Base-by-base conservation (phyloP, 2,329 filamentous ascomycete genomes). In the Pseudopithomyces chartarum region DNA sequence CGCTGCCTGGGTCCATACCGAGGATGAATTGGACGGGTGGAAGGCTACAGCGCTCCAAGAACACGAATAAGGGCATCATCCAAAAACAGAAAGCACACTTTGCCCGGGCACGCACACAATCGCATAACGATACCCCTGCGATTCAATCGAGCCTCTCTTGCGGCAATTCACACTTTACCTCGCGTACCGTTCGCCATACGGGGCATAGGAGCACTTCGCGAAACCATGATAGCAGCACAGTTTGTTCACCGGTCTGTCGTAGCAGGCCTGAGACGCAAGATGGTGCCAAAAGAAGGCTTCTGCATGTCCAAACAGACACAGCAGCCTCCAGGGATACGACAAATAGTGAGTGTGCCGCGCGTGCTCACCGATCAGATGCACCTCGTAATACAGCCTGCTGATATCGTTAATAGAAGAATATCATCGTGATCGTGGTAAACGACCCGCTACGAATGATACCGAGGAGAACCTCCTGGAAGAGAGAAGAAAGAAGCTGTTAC, bases 21-120 rank as follows among this genome's bases (percentile, higher is more conserved):
- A 49, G 23, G 20, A 82, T 82, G 80, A 81, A 82, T 54, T 82
- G 80, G 80, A 82, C 78, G 0, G 80, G 80, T 26, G 80, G 80
- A 4, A 74, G 73, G 26, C 62, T 78, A 32, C 76, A 76, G 57
- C 71, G 75, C 48, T 73, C 67, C 26, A 75, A 70, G 50, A 73
- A 72, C 46, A 72, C 70, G 29, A 70, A 70, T 55, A 75, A 74
- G 53, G 67, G 73, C 15, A 62, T 71, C 15, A 32, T 73, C 3
- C 73, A 77, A 55, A 75, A 73, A 57, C 80, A 82, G 61, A 81
- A 76, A 62, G 75, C 77, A 17, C 76, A 81, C 60, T 82, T 82
- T 56, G 79, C 79, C 5, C 77, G 71, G 59, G 71, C 68, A 17
- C 74, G 78, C 26, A 66, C 67, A 7, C 64, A 67, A 38, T 60